Evolutionary conservation across 768 basidiomycete genomes (phyloP), one percentile per base, ranked within the genome.

Genomic region (Mycena indigotica): DNA sequence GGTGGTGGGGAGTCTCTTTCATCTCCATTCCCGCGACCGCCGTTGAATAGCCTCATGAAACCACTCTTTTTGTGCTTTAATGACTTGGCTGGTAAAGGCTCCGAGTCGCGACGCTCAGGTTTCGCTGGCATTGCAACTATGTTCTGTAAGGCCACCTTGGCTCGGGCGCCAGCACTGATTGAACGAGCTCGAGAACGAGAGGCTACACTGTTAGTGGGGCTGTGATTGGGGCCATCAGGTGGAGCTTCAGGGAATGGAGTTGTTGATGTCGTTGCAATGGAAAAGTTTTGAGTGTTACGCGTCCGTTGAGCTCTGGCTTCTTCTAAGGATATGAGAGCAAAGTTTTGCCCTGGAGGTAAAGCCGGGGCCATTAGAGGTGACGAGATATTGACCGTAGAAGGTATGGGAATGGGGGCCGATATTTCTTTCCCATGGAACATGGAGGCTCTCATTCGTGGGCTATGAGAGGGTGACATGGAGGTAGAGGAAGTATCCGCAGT

Each of bases 1-100:
- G 89, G 85, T 5, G 85, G 85, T 1, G 81, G 80, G 6, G 72
- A 70, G 4, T 66, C 67, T 56, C 67, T 72, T 21, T 82, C 78
- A 39, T 82, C 80, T 66, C 72, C 77, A 40, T 84, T 79, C 50
- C 78, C 79, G 30, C 79, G 83, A 19, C 69, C 72, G 17, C 79
- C 78, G 65, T 86, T 84, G 67, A 93, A 91, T 12, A 93, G 72
- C 50, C 87, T 78, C 86, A 93, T 83, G 67, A 93, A 90, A 6
- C 81, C 91, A 61, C 90, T 92, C 69, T 88, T 92, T 76, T 88
- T 91, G 58, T 87, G 87, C 64, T 83, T 89, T 50, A 93, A 69
- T 2, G 72, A 62, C 64, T 84, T 87, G 10, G 74, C 75, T 25
- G 74, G 26, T 24, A 59, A 55, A 2, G 73, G 67, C 29, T 81